phyloP scores from a whole-genome alignment of 2,329 filamentous ascomycete species.

The Aspergillus eucalypticola region DNA sequence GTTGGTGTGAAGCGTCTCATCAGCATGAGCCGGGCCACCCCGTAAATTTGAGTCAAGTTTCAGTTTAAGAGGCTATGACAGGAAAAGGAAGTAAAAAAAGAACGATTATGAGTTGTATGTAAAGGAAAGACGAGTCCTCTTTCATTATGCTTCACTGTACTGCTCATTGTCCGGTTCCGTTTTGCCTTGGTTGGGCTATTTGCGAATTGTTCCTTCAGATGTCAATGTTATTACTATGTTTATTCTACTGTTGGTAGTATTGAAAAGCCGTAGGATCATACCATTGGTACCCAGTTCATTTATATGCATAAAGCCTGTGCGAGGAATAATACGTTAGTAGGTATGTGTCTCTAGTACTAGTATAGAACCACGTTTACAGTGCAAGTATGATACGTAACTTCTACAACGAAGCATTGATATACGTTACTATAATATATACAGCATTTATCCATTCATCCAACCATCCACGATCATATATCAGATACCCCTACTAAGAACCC shows the following conservation, averaged over 20 bases:
- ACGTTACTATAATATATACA: no score
- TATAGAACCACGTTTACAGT: no score
- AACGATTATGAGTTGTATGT: constrained; percentile 17
- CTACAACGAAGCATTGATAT: no score
- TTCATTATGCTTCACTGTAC: constrained; percentile 6
- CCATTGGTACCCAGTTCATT: no score
- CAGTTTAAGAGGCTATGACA: neutral
- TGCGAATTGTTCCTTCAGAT: constrained; percentile 14
- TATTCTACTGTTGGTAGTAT: constrained; percentile 1
- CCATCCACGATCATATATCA: no score
- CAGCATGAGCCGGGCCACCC: constrained; percentile 76
- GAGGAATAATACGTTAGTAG: no score
- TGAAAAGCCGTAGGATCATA: neutral
- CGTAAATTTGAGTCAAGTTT: constrained; percentile 42
- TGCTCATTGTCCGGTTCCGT: neutral
- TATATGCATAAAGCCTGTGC: no score
- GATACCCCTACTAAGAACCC: no score
- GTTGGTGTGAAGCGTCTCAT: constrained; percentile 75
- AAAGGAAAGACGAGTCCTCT: constrained; percentile 3
- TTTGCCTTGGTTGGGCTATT: neutral
- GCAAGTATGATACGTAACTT: no score
- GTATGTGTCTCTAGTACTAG: no score
- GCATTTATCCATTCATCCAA: no score
- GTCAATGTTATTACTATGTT: constrained; percentile 22
- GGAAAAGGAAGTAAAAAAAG: neutral